Conservation (phyloP, 805 yeast genomes). For the Wickerhamiella cacticola region DNA sequence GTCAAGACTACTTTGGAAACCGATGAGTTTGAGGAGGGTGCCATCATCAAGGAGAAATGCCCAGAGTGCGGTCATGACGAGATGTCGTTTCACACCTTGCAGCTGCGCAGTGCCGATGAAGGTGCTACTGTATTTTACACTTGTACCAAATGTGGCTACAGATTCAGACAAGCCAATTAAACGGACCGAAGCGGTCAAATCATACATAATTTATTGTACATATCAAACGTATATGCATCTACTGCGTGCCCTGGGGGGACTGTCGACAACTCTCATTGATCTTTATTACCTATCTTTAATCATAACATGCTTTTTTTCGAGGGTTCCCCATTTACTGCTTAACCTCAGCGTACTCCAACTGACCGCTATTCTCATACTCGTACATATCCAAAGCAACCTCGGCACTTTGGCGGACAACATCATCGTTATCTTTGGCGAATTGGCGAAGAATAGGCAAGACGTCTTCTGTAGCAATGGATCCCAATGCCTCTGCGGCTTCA, state of each 20-base stretch:
- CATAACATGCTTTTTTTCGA: too few relatives aligned
- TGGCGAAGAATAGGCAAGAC: constrained; percentile 77
- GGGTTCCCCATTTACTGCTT: too few relatives aligned
- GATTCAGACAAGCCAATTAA: constrained; percentile 85
- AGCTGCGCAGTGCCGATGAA: constrained; percentile 96
- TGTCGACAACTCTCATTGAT: background rate
- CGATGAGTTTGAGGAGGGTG: constrained; percentile 84
- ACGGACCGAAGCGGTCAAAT: too few relatives aligned
- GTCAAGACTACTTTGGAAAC: constrained; percentile 74
- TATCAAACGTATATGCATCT: background rate
- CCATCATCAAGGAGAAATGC: constrained; percentile 92
- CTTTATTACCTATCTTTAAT: background rate
- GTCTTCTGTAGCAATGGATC: constrained; percentile 92
- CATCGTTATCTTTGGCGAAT: constrained; percentile 68
- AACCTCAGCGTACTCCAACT: constrained; percentile 57
- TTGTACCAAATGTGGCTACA: constrained; percentile 84
- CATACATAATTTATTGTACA: constrained; percentile 1
- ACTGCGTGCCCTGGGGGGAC: too few relatives aligned
- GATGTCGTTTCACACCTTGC: constrained; percentile 95
- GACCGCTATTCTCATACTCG: constrained; percentile 79
- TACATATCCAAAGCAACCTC: constrained; percentile 97
- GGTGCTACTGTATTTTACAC: constrained; percentile 98
- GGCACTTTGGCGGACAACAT: constrained; percentile 92
- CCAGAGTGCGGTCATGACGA: constrained; percentile 98
- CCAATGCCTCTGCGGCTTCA: constrained; percentile 98